phyloP scores from a whole-genome alignment of 2,329 filamentous ascomycete species.

The Neopestalotiopsis rosae region DNA sequence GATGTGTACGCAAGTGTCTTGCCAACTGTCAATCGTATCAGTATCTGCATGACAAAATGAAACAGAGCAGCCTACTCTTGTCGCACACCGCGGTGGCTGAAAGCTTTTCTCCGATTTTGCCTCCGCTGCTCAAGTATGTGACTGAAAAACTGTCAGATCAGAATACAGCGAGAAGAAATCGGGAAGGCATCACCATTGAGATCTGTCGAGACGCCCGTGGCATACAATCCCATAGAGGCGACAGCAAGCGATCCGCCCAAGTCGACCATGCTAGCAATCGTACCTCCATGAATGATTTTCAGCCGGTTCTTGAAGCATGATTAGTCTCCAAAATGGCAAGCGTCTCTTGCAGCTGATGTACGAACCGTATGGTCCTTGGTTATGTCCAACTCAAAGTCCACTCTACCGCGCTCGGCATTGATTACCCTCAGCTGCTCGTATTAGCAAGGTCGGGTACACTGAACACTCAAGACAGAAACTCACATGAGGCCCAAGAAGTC shows the following conservation, averaged over 20 bases:
- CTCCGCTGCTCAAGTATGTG: constrained; percentile 66
- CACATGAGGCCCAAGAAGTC: constrained; percentile 49
- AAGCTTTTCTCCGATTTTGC: constrained; percentile 61
- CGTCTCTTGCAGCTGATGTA: constrained; percentile 4
- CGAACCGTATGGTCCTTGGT: constrained; percentile 75
- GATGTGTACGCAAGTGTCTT: constrained; percentile 67
- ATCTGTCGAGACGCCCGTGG: constrained; percentile 70
- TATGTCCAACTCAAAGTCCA: constrained; percentile 79
- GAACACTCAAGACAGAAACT: constrained; percentile 21
- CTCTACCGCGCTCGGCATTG: constrained; percentile 67
- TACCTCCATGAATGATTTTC: constrained; percentile 78
- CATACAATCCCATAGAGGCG: constrained; percentile 66
- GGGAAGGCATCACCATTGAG: constrained; percentile 56
- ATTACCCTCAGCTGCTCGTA: constrained; percentile 66
- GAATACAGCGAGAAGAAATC: not conserved
- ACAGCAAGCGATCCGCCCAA: constrained; percentile 69
- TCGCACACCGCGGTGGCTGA: constrained; percentile 64
- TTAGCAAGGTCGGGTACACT: not conserved
- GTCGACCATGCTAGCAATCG: constrained; percentile 77
- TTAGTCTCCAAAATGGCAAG: constrained; percentile 15
- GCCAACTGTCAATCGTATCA: constrained; percentile 52
- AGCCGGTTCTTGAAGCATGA: constrained; percentile 68
- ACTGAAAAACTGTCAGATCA: constrained; percentile 45
- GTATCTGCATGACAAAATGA: not conserved
- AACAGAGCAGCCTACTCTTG: constrained; percentile 53